Base-by-base conservation (phyloP, 1,284 basidiomycete genomes). In the Trichosporon ovoides region DNA sequence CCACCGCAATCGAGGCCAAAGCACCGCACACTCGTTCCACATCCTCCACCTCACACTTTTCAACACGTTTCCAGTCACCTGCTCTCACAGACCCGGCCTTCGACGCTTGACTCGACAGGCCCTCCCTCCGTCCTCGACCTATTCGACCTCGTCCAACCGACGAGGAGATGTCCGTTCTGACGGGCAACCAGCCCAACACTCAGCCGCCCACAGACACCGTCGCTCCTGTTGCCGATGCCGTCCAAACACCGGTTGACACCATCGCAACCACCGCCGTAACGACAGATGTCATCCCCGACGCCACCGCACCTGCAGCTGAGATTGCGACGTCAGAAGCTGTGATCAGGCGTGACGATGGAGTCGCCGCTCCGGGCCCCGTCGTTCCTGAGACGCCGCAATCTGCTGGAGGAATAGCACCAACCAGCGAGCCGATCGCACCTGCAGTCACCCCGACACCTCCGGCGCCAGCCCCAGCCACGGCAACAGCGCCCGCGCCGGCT, bases 141-240 rank as follows among this genome's bases (percentile, higher is more conserved):
- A 31, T n/a, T 24, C 20, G 5, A 43, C 50, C 58, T 58, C 56
- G 49, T 60, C 58, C 28, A 35, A 24, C 48, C 36, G 61, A 59
- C 61, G 58, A 57, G 58, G 58, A 55, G 51, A 63, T 63, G 61
- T 35, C 61, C 55, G 53, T 58, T 34, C 54, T 40, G 31, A 48
- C 53, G 24, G 56, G 58, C 58, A 46, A 53, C 37, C 54, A 55
- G 54, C 60, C 56, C 52, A 36, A 22, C 53, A 7, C 20, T 20
- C 53, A 28, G n/a, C n/a, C n/a, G 14, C 28, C 4, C 28, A 31
- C 28, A 31, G 28, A 31, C 4, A 9, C 28, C 28, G 28, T 31
- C 28, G 28, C 9, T 9, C 28, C 28, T 5, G 33, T 34, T 16
- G n/a, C 19, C 9, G n/a, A 31, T 9, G 9, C 28, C 28, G 5